Evolutionary conservation across 108 stramenopile species (phyloP).

Genomic region (Schizochytrium sp.): DNA sequence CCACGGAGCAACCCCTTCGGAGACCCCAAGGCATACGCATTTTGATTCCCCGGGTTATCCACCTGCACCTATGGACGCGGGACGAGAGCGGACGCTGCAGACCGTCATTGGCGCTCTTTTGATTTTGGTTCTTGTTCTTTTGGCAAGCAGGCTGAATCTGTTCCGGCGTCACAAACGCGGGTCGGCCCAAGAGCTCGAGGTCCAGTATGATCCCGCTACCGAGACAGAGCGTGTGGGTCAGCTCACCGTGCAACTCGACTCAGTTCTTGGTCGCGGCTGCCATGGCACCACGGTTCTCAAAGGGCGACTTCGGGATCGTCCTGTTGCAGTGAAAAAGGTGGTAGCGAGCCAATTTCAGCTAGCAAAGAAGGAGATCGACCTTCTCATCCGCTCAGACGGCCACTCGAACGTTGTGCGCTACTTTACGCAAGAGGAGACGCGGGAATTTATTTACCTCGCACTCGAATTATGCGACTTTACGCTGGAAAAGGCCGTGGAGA

Average conservation of each 20-base stretch:
- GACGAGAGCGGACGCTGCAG: not conserved
- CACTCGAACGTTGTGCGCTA: slow-evolving; percentile 53
- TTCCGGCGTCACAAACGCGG: not conserved
- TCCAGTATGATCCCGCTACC: not conserved
- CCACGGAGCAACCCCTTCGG: not conserved
- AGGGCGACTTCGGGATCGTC: not conserved
- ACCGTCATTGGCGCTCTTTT: not conserved
- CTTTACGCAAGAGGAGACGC: slow-evolving; percentile 34
- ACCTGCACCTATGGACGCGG: not conserved
- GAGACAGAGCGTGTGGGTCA: not conserved
- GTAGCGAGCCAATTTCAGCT: not conserved
- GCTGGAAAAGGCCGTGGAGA: slow-evolving; percentile 29
- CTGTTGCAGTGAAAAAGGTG: slow-evolving; percentile 21
- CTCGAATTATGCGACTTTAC: slow-evolving; percentile 46
- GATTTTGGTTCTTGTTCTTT: not conserved
- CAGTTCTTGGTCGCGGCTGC: slow-evolving; percentile 1
- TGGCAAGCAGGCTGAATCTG: not conserved
- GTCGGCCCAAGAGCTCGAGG: not conserved
- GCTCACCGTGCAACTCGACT: not conserved
- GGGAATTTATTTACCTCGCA: slow-evolving; percentile 52
- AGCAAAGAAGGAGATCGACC: slow-evolving; percentile 18
- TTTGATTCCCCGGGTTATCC: not conserved
- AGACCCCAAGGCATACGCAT: not conserved
- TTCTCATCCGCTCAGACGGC: slow-evolving; percentile 21
- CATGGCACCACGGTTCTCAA: slow-evolving; percentile 19